These are phyloP conservation scores for Cicer pinnatifidum DNA, from an alignment of 306 rosid genomes.

Conservation along the genomic window DNA sequence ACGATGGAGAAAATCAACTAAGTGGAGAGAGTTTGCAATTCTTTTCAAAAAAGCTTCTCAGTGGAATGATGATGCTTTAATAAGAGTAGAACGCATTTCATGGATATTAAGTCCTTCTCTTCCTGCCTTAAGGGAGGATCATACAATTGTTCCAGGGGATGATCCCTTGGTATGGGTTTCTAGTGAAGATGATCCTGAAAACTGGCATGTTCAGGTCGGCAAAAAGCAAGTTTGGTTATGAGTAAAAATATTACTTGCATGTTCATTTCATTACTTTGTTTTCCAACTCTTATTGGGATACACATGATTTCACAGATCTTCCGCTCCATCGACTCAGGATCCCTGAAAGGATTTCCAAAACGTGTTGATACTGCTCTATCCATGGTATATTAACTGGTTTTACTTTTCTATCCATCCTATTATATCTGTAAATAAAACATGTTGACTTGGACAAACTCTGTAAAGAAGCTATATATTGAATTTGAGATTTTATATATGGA, in stretches of 20 bases:
- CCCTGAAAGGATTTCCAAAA: constrained; percentile 89
- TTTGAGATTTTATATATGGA: constrained; percentile 31
- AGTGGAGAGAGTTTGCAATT: constrained; percentile 78
- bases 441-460: constrained; percentile 21
- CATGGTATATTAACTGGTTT: constrained; percentile 55
- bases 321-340: constrained; percentile 94
- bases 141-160: constrained; percentile 65
- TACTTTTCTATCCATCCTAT: constrained; percentile 33
- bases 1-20: constrained; percentile 84
- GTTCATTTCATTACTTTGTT: constrained; percentile 32
- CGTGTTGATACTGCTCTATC: constrained; percentile 47
- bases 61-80: constrained; percentile 79
- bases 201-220: constrained; percentile 96
- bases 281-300: constrained; percentile 35
- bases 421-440: constrained; percentile 34
- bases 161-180: constrained; percentile 62
- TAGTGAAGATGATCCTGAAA: constrained; percentile 68
- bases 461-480: constrained; percentile 37
- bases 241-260: constrained; percentile 29
- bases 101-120: constrained; percentile 84
- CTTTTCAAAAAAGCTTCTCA: constrained; percentile 57
- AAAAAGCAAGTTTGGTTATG: constrained; percentile 41
- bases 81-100: constrained; percentile 82
- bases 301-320: constrained; percentile 65
- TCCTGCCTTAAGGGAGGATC: constrained; percentile 25